These are phyloP conservation scores for Wickerhamomyces sp. DNA, from an alignment of 1,139 yeast genomes.

Conservation along the genomic window DNA sequence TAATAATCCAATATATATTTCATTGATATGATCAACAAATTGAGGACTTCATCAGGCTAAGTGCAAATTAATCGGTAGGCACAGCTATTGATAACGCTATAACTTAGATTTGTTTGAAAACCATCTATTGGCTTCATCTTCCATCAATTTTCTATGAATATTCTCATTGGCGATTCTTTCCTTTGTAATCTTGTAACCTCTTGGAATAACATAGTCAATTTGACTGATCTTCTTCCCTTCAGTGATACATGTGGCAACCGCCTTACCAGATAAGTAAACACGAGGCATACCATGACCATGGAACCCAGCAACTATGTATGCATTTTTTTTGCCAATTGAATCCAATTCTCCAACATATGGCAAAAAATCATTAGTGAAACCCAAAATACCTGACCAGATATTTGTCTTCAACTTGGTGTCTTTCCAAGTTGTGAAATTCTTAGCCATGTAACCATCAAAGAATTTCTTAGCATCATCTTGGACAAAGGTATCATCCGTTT, in stretches of 20 bases:
- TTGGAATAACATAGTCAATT: conserved; percentile 13
- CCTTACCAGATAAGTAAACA: conserved; percentile 25
- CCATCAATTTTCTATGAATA: conserved; percentile 2
- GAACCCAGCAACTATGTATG: conserved; percentile 37
- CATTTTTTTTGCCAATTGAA: conserved; percentile 19
- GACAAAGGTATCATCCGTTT: conserved; percentile 15
- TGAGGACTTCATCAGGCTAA: too few species aligned
- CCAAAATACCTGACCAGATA: conserved; percentile 18
- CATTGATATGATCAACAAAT: too few species aligned
- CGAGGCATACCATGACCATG: conserved; percentile 48
- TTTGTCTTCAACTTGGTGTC: conserved; percentile 9
- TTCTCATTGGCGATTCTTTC: conserved; percentile 13
- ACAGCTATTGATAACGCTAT: too few species aligned
- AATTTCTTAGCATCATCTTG: conserved; percentile 4
- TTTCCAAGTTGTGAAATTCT: conserved; percentile 17
- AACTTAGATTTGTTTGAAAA: too few species aligned
- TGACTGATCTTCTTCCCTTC: conserved; percentile 10
- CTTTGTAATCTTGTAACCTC: conserved; percentile 9
- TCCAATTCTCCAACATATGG: conserved; percentile 21
- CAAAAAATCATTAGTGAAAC: conserved; percentile 16
- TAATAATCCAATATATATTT: too few species aligned
- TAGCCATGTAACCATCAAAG: conserved; percentile 12
- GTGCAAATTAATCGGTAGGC: too few species aligned
- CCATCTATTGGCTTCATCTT: conserved; percentile 1
- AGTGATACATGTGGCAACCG: conserved; percentile 15